Evolutionary conservation across 495 filamentous ascomycete genomes (phyloP), one percentile per base, ranked within the genome.

Genomic region (Aspergillus wentii): DNA sequence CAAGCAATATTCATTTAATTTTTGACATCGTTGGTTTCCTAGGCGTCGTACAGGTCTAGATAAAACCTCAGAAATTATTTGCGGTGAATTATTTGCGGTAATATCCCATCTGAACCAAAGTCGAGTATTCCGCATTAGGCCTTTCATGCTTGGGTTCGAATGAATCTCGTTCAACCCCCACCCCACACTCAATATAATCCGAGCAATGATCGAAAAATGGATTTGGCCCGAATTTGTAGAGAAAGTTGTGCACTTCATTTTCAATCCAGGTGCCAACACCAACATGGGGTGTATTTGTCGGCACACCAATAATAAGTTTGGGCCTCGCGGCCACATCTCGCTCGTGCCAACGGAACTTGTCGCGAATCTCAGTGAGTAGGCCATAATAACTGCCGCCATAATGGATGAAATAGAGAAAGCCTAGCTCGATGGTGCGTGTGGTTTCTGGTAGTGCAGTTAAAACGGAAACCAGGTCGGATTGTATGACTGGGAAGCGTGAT

Each of bases 401-500:
- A 27, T 48, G 37, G 23, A 46, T 5, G 18, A 53, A 53, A 29
- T 33, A 17, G 6, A 54, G 34, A 8, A 48, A 28, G 28, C 48
- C 47, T 10, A 48, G 36, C 22, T 51, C 30, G 15, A 51, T 20
- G 1, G 47, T 51, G 15, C 31, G 23, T 17, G 48, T 16, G 10
- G 44, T 37, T 16, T 33, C 22, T 33, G 48, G 51, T 7, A 55
- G 35, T 1, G 38, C 35, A 16, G 8, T 10, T 15, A 55, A 44
- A 13, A 48, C 40, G 2, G 34, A 37, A 35, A 55, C 38, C 19
- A 48, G 2, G 31, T 57, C 48, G 10, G 14, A 21, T 20, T 52
- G 44, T 18, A 17, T 29, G 6, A 57, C 35, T 10, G 45, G 31
- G 14, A 57, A 59, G 5, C 40, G 9, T 8, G 53, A 57, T 8